Conservation (phyloP, 108 stramenopile genomes). For the Cyclotella kingstonii region DNA sequence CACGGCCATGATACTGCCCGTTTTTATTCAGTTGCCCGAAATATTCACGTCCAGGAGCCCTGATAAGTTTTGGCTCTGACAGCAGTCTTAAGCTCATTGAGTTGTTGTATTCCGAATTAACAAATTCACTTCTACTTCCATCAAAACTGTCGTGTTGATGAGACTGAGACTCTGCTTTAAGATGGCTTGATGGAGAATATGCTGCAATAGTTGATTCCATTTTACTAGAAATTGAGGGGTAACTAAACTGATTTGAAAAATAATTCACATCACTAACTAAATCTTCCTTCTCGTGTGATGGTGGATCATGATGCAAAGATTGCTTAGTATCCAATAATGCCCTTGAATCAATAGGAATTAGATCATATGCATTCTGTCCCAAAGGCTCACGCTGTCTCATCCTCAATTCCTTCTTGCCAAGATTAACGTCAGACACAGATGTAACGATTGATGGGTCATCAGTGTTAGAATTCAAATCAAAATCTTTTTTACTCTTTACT, state of each 20-base stretch:
- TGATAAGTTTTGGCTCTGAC: conserved; percentile 7
- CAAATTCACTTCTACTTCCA: not conserved
- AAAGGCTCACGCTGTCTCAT: not conserved
- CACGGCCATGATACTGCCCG: conserved; percentile 23
- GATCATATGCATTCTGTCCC: no score
- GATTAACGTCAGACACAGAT: not conserved
- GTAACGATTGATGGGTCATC: no score
- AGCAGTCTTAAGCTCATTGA: no score
- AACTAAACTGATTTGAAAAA: not conserved
- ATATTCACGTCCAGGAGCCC: conserved; percentile 37
- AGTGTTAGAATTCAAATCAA: no score
- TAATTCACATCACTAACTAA: not conserved
- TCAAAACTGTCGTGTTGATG: not conserved
- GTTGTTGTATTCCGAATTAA: no score
- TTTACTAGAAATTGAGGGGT: not conserved
- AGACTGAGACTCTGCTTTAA: conserved; percentile 17
- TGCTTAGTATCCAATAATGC: not conserved
- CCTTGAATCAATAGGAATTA: no score
- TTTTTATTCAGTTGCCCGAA: conserved; percentile 16
- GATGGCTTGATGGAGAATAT: conserved; percentile 7
- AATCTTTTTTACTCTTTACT: not conserved
- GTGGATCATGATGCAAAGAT: not conserved
- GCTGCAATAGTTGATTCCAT: conserved; percentile 16
- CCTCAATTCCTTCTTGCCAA: conserved; percentile 1
- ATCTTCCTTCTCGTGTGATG: not conserved